These are phyloP conservation scores for Didymella keratinophila DNA, from an alignment of 2,329 filamentous ascomycete genomes.

Conservation along the genomic window DNA sequence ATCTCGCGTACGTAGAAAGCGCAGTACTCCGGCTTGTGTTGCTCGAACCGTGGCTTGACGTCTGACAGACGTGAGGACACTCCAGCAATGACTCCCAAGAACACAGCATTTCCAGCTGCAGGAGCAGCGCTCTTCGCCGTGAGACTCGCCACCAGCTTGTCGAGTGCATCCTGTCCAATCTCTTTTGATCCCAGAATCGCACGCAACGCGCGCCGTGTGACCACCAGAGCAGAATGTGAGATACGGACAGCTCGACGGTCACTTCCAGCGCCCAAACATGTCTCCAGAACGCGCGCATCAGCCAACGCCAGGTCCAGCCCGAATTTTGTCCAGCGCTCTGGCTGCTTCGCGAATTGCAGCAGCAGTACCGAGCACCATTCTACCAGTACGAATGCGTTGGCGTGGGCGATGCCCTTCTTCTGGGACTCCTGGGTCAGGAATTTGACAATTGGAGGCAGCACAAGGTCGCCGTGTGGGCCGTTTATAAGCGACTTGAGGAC, in stretches of 20 bases:
- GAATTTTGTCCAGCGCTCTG: slow-evolving; percentile 69
- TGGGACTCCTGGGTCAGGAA: slow-evolving; percentile 75
- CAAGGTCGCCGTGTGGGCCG: slow-evolving; percentile 62
- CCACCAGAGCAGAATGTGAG: slow-evolving; percentile 75
- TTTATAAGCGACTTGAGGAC: slow-evolving; percentile 76
- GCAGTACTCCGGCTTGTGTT: slow-evolving; percentile 75
- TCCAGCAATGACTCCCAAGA: slow-evolving; percentile 86
- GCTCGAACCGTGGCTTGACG: slow-evolving; percentile 68
- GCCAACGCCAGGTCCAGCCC: slow-evolving; percentile 71
- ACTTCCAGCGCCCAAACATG: slow-evolving; percentile 66
- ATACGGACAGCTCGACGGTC: slow-evolving; percentile 60
- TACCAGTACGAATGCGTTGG: slow-evolving; percentile 84
- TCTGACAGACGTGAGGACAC: slow-evolving; percentile 77
- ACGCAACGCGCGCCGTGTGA: slow-evolving; percentile 81
- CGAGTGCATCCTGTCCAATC: slow-evolving; percentile 67
- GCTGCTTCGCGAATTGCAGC: slow-evolving; percentile 69
- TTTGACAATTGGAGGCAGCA: slow-evolving; percentile 70
- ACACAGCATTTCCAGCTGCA: slow-evolving; percentile 73
- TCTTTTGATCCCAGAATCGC: slow-evolving; percentile 70
- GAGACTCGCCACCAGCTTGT: slow-evolving; percentile 70
- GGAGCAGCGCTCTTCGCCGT: slow-evolving; percentile 72
- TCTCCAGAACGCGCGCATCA: slow-evolving; percentile 78
- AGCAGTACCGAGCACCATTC: slow-evolving; percentile 89
- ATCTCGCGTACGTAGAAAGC: slow-evolving; percentile 87
- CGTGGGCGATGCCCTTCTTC: slow-evolving; percentile 78